These are phyloP conservation scores for Megacollybia platyphylla DNA, from an alignment of 1,284 basidiomycete genomes.

Conservation along the genomic window DNA sequence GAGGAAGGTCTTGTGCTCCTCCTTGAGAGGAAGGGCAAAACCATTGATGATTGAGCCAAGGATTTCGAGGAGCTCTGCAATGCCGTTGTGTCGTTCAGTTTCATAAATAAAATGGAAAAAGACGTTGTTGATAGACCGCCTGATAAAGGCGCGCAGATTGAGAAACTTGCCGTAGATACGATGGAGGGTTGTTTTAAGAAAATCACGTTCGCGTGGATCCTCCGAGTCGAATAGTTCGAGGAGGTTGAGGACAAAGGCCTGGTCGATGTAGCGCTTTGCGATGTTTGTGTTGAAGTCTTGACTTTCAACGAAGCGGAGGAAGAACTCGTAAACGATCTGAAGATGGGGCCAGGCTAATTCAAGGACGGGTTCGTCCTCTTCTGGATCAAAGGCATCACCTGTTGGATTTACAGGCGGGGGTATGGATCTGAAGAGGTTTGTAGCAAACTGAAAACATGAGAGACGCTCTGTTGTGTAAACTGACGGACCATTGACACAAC, in stretches of 20 bases:
- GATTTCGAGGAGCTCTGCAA: constrained; percentile 97
- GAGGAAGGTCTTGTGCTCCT: constrained; percentile 98
- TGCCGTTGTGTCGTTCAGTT: constrained; percentile 97
- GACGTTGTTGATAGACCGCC: constrained; percentile 98
- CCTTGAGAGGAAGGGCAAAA: constrained; percentile 95
- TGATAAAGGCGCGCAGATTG: constrained; percentile 96
- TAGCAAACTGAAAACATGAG: constrained; percentile 61
- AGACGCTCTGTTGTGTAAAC: background rate
- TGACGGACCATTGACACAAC: constrained; percentile 90
- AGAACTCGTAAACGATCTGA: constrained; percentile 99
- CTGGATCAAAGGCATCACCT: constrained; percentile 97
- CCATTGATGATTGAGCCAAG: constrained; percentile 99
- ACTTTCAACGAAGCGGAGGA: constrained; percentile 96
- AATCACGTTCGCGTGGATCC: constrained; percentile 97
- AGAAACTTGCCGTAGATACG: constrained; percentile 99
- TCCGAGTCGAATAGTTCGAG: constrained; percentile 99
- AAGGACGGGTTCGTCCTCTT: constrained; percentile 98
- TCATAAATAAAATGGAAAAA: constrained; percentile 99
- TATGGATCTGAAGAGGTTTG: constrained; percentile 98
- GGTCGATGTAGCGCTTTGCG: constrained; percentile 97
- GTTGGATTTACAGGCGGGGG: constrained; percentile 97
- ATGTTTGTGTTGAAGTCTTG: constrained; percentile 98
- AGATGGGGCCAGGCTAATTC: constrained; percentile 99
- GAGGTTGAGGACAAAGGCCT: constrained; percentile 89
- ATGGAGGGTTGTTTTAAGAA: constrained; percentile 97